phyloP scores from a whole-genome alignment of 495 filamentous ascomycete species.

The Hypoxylon perforatum region DNA sequence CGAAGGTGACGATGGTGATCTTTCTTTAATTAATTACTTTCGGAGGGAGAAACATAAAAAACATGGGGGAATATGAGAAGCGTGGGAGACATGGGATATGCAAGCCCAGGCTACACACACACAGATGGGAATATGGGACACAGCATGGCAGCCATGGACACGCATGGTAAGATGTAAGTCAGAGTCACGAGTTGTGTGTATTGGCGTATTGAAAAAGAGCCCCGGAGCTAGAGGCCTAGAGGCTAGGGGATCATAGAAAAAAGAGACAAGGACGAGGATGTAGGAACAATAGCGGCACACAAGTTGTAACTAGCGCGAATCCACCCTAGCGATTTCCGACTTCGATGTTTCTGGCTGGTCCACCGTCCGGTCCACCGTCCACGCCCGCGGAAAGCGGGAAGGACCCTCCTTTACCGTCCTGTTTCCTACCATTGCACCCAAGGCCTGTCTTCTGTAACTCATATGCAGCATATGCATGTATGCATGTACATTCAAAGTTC shows the following conservation, averaged over 20 bases:
- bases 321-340: constrained; percentile 19
- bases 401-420: constrained; percentile 39
- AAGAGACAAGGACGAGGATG: constrained; percentile 2
- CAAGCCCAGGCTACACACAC: constrained; percentile 12
- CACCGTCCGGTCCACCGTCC: constrained; percentile 4
- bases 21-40: neutral
- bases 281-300: constrained; percentile 35
- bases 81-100: constrained; percentile 1
- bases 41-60: neutral
- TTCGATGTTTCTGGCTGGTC: constrained; percentile 29
- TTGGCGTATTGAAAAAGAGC: too few relatives aligned
- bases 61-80: neutral
- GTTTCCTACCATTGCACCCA: too few relatives aligned
- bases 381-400: constrained; percentile 45
- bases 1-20: constrained; percentile 16
- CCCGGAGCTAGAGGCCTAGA: too few relatives aligned
- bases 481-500: neutral
- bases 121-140: constrained; percentile 6
- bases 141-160: neutral
- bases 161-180: constrained; percentile 20
- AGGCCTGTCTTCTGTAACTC: too few relatives aligned
- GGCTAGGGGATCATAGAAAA: too few relatives aligned
- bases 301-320: constrained; percentile 34
- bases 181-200: constrained; percentile 9
- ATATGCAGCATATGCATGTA: neutral